Percentiles rank a stretch among this genome's conserved stretches.
Conservation (phyloP, 768 basidiomycete species). For the Saitozyma sp. region DNA sequence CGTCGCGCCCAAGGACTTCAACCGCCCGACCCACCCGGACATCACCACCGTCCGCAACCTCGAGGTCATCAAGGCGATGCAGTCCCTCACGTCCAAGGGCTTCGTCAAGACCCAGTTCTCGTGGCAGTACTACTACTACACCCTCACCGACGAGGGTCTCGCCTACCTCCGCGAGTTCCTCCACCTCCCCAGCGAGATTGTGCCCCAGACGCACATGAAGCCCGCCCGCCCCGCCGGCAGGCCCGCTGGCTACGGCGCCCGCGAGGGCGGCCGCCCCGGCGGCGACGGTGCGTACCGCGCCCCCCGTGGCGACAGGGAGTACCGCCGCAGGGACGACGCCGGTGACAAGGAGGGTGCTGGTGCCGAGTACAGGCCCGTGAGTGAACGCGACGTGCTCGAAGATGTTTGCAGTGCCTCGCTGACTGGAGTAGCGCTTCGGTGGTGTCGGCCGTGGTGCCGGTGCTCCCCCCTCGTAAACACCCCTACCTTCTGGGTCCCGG, state of each 20-base stretch:
- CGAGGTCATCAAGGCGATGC: conserved; percentile 71
- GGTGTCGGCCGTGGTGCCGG: conserved; percentile 54
- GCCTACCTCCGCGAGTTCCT: conserved; percentile 96
- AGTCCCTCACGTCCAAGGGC: conserved; percentile 69
- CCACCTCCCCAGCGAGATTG: conserved; percentile 92
- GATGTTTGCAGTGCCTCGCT: conserved; percentile 1
- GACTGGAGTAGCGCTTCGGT: conserved; percentile 44
- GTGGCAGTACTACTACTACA: conserved; percentile 99
- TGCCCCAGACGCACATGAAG: conserved; percentile 97
- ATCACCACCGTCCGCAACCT: conserved; percentile 65
- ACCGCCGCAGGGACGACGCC: conserved; percentile 63
- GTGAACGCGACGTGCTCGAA: conserved; percentile 50
- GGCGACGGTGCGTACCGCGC: conserved; percentile 36
- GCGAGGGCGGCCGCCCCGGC: conserved; percentile 72
- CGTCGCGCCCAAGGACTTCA: conserved; percentile 99
- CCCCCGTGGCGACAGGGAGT: conserved; percentile 64
- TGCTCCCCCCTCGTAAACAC: conserved; percentile 51
- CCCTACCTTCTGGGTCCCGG: background rate
- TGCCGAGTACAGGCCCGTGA: conserved; percentile 84
- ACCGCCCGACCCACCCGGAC: conserved; percentile 94
- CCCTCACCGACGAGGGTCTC: conserved; percentile 93
- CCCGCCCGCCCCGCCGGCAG: conserved; percentile 76
- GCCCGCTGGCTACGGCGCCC: conserved; percentile 65
- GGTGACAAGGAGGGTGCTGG: conserved; percentile 80
- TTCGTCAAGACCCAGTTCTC: conserved; percentile 99